Percentiles rank a stretch among this genome's conserved stretches.
phyloP scores from a whole-genome alignment of 2,329 filamentous ascomycete species.

The Aureobasidium mangrovei region DNA sequence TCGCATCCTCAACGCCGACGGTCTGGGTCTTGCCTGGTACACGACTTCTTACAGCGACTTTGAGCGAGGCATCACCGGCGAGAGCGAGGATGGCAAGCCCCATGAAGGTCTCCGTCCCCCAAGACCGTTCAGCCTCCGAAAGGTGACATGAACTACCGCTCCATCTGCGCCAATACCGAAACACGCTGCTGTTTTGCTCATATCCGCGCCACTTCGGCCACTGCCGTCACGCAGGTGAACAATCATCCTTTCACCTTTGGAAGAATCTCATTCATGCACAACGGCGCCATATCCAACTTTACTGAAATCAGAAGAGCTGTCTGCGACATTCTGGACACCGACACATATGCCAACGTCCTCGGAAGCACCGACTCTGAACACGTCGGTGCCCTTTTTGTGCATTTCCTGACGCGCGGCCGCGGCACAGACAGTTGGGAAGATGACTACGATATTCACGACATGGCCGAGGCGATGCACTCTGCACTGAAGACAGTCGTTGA shows the following conservation, averaged over 20 bases:
- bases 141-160: conserved; percentile 47
- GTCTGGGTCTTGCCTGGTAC: conserved; percentile 48
- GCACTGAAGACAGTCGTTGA: conserved; percentile 36
- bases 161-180: conserved; percentile 43
- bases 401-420: conserved; percentile 33
- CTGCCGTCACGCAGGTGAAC: conserved; percentile 42
- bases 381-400: conserved; percentile 43
- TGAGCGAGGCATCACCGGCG: conserved; percentile 22
- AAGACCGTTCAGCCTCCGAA: conserved; percentile 44
- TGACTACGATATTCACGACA: conserved; percentile 34
- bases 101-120: conserved; percentile 36
- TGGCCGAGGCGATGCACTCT: conserved; percentile 36
- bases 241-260: conserved; percentile 49
- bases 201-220: conserved; percentile 43
- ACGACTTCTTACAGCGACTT: conserved; percentile 37
- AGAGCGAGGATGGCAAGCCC: conserved; percentile 22
- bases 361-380: conserved; percentile 47
- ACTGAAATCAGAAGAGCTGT: conserved; percentile 38
- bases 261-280: conserved; percentile 48
- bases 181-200: conserved; percentile 44
- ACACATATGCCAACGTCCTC: conserved; percentile 40
- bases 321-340: conserved; percentile 36
- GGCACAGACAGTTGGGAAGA: conserved; percentile 35
- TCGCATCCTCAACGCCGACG: conserved; percentile 47
- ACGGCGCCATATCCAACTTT: conserved; percentile 44